Percentiles rank a stretch among this genome's conserved stretches.
These are phyloP conservation scores for Glomus cerebriforme DNA, from an alignment of 192 early-diverging fungal genomes.

Conservation along the genomic window DNA sequence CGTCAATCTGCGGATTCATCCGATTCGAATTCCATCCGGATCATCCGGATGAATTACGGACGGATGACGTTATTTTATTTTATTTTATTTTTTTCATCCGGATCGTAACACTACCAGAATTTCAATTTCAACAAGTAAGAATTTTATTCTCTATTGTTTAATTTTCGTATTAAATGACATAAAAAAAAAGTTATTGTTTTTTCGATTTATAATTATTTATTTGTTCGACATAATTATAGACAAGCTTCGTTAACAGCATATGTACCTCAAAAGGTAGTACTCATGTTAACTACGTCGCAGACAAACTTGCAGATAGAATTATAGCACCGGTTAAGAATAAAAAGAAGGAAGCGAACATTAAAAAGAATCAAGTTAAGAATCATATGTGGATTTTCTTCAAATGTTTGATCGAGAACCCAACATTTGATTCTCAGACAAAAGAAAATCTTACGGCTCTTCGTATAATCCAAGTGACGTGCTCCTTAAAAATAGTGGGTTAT, in stretches of 20 bases:
- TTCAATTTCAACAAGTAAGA: constrained; percentile 88
- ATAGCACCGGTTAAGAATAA: constrained; percentile 73
- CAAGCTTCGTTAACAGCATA: constrained; percentile 93
- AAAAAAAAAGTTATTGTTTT: no score
- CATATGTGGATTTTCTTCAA: constrained; percentile 96
- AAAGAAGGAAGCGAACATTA: constrained; percentile 66
- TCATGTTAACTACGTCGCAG: constrained; percentile 81
- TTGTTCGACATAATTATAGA: no score
- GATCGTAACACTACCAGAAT: no score
- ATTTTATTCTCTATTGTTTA: no score
- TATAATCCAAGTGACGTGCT: neutral
- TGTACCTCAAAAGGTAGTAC: constrained; percentile 94
- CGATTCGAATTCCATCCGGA: no score
- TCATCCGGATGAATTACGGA: no score
- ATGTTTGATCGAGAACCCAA: constrained; percentile 89
- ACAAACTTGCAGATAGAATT: constrained; percentile 76
- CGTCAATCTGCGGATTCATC: no score
- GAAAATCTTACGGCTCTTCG: constrained; percentile 92
- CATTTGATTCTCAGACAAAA: constrained; percentile 98
- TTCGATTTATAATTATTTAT: no score
- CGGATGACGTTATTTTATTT: no score
- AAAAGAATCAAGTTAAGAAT: constrained; percentile 82
- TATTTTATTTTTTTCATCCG: no score
- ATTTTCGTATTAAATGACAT: no score
- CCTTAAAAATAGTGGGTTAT: neutral